Evolutionary conservation across 495 filamentous ascomycete species (phyloP).

Genomic region (Monascus purpureus): DNA sequence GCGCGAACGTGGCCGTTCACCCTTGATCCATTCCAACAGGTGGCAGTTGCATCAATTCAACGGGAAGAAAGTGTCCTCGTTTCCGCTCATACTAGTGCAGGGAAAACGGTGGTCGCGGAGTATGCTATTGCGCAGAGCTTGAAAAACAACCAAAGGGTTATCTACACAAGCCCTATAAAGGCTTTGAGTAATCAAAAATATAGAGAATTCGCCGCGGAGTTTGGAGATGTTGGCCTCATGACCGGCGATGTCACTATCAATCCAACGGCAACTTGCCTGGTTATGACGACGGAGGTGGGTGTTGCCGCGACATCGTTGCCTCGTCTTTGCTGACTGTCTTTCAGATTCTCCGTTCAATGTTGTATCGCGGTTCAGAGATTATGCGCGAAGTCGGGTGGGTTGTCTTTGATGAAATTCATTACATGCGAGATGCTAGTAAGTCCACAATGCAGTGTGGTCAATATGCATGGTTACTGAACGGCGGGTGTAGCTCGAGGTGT

Average conservation of each 20-base stretch:
- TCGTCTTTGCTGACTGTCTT: constrained; percentile 1
- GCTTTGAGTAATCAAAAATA: constrained; percentile 98
- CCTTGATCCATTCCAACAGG: constrained; percentile 91
- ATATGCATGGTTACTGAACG: not conserved
- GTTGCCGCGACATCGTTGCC: not conserved
- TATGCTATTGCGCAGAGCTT: constrained; percentile 97
- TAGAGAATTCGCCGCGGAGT: constrained; percentile 86
- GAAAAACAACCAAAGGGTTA: constrained; percentile 92
- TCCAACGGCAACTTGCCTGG: constrained; percentile 90
- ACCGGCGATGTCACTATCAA: constrained; percentile 99
- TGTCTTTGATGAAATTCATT: constrained; percentile 96
- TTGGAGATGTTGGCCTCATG: constrained; percentile 96
- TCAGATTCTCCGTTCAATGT: constrained; percentile 88
- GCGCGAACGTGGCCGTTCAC: constrained; percentile 76
- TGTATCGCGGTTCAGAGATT: constrained; percentile 95
- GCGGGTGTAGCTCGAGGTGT: constrained; percentile 57
- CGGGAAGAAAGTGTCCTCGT: constrained; percentile 91
- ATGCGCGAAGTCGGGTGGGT: constrained; percentile 99
- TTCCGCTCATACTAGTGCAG: constrained; percentile 92
- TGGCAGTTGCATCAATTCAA: constrained; percentile 86
- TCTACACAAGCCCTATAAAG: constrained; percentile 98
- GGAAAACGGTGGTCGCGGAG: constrained; percentile 95
- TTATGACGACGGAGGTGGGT: constrained; percentile 85
- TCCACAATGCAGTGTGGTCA: constrained; percentile 1
- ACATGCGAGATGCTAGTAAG: constrained; percentile 75